Evolutionary conservation across 2,329 filamentous ascomycete genomes (phyloP), one percentile per base, ranked within the genome.

Genomic region (Lecanosticta acicola): DNA sequence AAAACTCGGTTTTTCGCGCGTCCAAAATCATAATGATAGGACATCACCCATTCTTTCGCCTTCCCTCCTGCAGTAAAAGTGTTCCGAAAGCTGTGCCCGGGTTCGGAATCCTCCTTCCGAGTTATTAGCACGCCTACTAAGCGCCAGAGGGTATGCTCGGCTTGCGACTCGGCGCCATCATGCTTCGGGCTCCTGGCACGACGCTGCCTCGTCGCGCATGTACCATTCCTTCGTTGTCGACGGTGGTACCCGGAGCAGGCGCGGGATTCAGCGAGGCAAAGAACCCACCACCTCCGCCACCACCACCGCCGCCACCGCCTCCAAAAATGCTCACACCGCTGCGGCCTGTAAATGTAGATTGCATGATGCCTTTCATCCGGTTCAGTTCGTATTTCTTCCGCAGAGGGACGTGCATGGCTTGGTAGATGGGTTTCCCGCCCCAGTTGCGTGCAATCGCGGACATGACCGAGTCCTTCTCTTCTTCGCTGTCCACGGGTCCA

Each of bases 391-490:
- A 83, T 58, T 80, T 81, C 19, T 61, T 59, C 39, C 62, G 59
- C 35, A 70, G 64, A 72, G 78, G 61, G 41, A 80, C 72, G 29
- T 73, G 65, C 2, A 70, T 70, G 40, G 86, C 81, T 5, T 82
- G 80, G 20, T 87, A 77, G 3, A 94, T 71, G 0, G 91, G 90
- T 52, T 84, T 81, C 0, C 91, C 90, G 35, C 81, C 82, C 58
- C 59, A 64, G 70, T 87, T 88, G 43, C 81, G 80, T 18, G 81
- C 75, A 24, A 76, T 77, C 5, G 87, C 86, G 24, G 78, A 75
- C 88, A 97, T 95, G 41, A 97, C 87, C 0, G 84, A 78, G 39
- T 89, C 84, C 41, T 87, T 88, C 68, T 98, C 93, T 71, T 97
- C 93, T 63, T 98, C 93, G 2, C 87, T 93, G 66, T 98, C 93